Evolutionary conservation across 1,284 basidiomycete species (phyloP), one percentile per base, ranked within the genome.

Genomic region (Ustilago vetiveriae): DNA sequence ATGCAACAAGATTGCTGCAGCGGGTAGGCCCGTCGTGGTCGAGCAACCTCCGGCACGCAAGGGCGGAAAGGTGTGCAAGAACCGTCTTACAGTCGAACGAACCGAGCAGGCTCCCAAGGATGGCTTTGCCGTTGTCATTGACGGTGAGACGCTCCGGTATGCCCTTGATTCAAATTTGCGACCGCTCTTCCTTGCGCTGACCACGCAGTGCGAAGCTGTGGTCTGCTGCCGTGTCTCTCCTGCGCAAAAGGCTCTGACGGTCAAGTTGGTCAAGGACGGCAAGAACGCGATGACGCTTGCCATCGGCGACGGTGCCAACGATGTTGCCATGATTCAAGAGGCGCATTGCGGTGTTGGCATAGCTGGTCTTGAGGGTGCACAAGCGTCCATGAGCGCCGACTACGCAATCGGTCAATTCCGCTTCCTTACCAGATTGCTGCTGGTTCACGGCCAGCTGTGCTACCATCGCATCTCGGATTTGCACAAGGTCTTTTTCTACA

Each of bases 341-440:
- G 95, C 95, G 22, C 95, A 98, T 82, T 90, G 96, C 72, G 95
- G 95, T 6, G 93, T 94, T 76, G 95, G 95, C 23, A 86, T 98
- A 23, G 88, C 93, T 64, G 95, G 95, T 48, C 87, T 95, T 40
- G 95, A 98, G 82, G 95, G 95, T 50, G 94, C 93, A 21, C 95
- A 98, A 83, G 95, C 95, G 22, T 94, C 94, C 39, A 98, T 98
- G 94, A 96, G 93, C 21, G 94, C 95, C 14, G 95, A 98, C 83
- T 98, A 97, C 75, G 94, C 94, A 1, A 94, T 98, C 84, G 94
- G 93, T 2, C 95, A 98, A 81, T 98, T 98, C 85, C 86, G 94
- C 50, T 98, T 73, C 85, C 83, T 98, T 58, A 95, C 93, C 1
- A 92, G 94, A 81, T 84, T 98, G 36, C 85, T 98, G 16, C 86